A percentile compares a stretch with the other conserved stretches of the same genome.
These are phyloP conservation scores for Trichoderma citrinoviride DNA, from an alignment of 2,329 filamentous ascomycete species.

Conservation along the genomic window DNA sequence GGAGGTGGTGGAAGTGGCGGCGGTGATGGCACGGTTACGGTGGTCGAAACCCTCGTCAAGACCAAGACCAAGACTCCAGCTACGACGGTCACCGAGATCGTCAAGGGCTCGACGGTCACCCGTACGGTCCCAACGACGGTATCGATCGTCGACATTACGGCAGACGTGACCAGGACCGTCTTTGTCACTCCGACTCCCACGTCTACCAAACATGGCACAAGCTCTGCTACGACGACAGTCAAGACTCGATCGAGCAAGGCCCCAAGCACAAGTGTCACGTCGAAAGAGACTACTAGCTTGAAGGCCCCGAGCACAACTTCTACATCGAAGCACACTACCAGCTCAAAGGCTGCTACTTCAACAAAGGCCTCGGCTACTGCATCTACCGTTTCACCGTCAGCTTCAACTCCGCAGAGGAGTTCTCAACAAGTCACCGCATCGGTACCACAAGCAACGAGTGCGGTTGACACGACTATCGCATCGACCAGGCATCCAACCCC, in stretches of 20 bases:
- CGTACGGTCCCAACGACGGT: conserved; percentile 32
- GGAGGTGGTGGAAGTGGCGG: conserved; percentile 21
- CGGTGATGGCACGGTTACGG: conserved; percentile 31
- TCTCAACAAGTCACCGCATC: not conserved
- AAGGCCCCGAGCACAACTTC: not conserved
- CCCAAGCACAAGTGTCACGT: not conserved
- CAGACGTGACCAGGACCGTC: conserved; percentile 29
- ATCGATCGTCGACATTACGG: conserved; percentile 33
- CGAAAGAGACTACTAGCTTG: conserved; percentile 9
- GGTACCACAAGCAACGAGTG: not conserved
- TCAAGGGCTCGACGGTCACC: conserved; percentile 31
- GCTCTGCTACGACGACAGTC: conserved; percentile 2
- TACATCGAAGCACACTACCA: conserved; percentile 8
- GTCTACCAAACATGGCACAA: conserved; percentile 2
- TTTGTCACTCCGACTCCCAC: conserved; percentile 32
- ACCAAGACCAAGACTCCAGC: conserved; percentile 30
- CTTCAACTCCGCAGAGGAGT: not conserved
- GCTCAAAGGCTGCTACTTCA: conserved; percentile 2
- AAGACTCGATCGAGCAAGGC: not conserved
- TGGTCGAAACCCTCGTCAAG: conserved; percentile 37
- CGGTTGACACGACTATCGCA: not conserved
- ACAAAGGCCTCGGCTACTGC: not conserved
- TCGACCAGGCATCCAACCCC: not conserved
- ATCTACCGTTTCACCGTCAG: not conserved
- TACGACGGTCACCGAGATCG: conserved; percentile 32